Conservation (phyloP, 2,329 filamentous ascomycete genomes). For the Monosporascus cannonballus region DNA sequence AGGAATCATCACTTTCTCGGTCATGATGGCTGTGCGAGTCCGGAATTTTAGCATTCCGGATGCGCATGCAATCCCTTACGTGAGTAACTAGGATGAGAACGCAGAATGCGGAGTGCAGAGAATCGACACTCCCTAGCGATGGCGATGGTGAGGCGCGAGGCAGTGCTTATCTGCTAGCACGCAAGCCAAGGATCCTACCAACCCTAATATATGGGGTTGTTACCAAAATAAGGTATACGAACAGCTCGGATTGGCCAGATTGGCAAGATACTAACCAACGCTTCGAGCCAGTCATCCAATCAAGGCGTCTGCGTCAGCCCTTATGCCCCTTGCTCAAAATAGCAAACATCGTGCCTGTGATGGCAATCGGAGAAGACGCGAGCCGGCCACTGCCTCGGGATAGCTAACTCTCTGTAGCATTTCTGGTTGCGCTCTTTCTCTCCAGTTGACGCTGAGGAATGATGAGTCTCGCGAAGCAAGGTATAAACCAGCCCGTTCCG, state of each 20-base stretch:
- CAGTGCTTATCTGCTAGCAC: not conserved
- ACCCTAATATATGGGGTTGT: too few species aligned
- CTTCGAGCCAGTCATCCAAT: not conserved
- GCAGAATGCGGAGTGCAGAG: not conserved
- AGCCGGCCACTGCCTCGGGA: too few species aligned
- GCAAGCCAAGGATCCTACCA: not conserved
- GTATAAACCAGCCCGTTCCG: too few species aligned
- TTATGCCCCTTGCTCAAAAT: not conserved
- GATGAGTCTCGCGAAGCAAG: too few species aligned
- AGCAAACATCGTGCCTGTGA: too few species aligned
- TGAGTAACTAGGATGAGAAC: not conserved
- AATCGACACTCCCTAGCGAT: too few species aligned
- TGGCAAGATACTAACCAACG: too few species aligned
- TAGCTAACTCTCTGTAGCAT: too few species aligned
- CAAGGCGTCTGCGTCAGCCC: not conserved
- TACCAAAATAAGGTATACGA: not conserved
- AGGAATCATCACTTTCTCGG: not conserved
- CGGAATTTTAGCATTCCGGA: not conserved
- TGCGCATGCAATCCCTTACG: not conserved
- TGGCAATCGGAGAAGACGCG: too few species aligned
- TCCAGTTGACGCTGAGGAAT: too few species aligned
- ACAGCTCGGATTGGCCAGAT: not conserved
- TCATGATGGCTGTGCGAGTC: not conserved
- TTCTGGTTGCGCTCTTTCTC: too few species aligned
- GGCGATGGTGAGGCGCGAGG: not conserved